These are phyloP conservation scores for Pichia cephalocereana DNA, from an alignment of 805 yeast species.

Conservation along the genomic window DNA sequence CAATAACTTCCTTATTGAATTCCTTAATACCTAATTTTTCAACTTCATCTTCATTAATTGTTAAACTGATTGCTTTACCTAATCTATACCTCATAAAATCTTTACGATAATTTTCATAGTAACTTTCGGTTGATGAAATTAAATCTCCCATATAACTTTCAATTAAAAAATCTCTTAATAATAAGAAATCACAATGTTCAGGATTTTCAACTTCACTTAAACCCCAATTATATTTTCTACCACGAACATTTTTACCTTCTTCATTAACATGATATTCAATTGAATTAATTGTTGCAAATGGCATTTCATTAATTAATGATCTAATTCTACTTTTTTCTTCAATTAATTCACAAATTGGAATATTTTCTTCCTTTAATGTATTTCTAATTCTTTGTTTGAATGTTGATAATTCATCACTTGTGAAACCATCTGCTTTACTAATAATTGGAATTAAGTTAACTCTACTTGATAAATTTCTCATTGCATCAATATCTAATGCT, in stretches of 20 bases:
- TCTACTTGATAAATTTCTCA: conserved; percentile 60
- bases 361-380: conserved; percentile 44
- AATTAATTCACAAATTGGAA: conserved; percentile 46
- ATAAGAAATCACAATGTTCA: conserved; percentile 65
- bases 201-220: conserved; percentile 73
- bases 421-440: conserved; percentile 71
- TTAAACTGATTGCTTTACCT: conserved; percentile 21
- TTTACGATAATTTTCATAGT: conserved; percentile 62
- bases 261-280: conserved; percentile 36
- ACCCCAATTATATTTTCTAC: conserved; percentile 83
- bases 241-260: conserved; percentile 48
- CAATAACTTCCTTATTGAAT: conserved; percentile 14
- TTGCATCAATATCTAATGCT: conserved; percentile 61
- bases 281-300: conserved; percentile 68
- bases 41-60: conserved; percentile 5
- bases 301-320: conserved; percentile 37
- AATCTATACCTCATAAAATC: conserved; percentile 36
- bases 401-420: conserved; percentile 41
- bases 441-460: conserved; percentile 79
- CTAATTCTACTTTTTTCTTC: conserved; percentile 27
- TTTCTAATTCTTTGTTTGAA: conserved; percentile 47
- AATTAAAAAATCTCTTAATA: conserved; percentile 56
- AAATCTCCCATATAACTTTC: conserved; percentile 70
- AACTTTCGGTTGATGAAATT: conserved; percentile 64
- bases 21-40: conserved; percentile 13